Evolutionary conservation across 192 early-diverging fungal species (phyloP).

Genomic region (Borealophlyctis nickersoniae): DNA sequence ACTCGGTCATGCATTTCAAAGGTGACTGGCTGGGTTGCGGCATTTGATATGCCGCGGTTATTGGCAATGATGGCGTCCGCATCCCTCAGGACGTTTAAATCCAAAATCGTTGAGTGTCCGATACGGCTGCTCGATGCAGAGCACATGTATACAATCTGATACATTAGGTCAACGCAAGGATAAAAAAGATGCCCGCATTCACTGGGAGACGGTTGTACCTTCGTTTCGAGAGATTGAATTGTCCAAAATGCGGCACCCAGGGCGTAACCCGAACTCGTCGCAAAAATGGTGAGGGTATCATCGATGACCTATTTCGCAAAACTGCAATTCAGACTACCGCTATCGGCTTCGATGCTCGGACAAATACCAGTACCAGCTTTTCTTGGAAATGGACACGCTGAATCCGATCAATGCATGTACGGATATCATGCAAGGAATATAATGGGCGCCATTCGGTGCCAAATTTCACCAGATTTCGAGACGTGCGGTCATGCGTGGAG

Average conservation of each 20-base stretch:
- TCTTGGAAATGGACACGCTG: constrained; percentile 57
- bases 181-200: background rate
- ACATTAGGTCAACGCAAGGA: background rate
- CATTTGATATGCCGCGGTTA: background rate
- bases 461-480: constrained; percentile 5
- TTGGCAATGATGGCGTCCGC: constrained; percentile 17
- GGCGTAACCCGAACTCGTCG: constrained; percentile 26
- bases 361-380: constrained; percentile 1
- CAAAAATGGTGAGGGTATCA: too few species aligned
- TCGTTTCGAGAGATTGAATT: constrained; percentile 13
- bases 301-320: too few species aligned
- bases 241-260: constrained; percentile 30
- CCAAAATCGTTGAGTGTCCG: constrained; percentile 23
- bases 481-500: too few species aligned
- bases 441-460: constrained; percentile 38
- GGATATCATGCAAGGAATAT: constrained; percentile 56
- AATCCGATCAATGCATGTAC: constrained; percentile 58
- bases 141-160: constrained; percentile 17
- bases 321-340: too few species aligned
- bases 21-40: background rate
- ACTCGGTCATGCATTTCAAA: background rate
- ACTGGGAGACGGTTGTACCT: constrained; percentile 2
- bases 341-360: background rate
- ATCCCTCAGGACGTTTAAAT: constrained; percentile 3
- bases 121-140: constrained; percentile 20